Evolutionary conservation across 768 basidiomycete genomes (phyloP).

Genomic region (Termitomyces sp.): DNA sequence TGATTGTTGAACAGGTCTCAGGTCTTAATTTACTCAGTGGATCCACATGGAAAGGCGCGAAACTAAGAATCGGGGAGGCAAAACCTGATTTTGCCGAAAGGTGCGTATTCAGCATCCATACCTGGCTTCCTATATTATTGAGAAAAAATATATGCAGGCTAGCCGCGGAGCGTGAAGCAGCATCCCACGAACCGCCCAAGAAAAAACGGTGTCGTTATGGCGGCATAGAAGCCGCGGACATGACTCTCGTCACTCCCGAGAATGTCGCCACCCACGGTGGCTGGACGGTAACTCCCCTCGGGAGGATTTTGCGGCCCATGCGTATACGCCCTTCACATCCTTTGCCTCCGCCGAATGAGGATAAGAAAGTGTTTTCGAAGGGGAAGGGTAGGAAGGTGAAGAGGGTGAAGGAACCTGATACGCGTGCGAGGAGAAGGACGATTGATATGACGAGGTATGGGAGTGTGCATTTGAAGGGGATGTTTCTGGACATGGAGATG

Average conservation of each 20-base stretch:
- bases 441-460: conserved; percentile 78
- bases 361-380: conserved; percentile 16
- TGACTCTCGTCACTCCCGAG: conserved; percentile 61
- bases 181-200: conserved; percentile 32
- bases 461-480: conserved; percentile 66
- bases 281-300: conserved; percentile 71
- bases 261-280: conserved; percentile 51
- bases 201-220: conserved; percentile 45
- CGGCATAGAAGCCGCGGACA: conserved; percentile 51
- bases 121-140: neutral
- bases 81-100: conserved; percentile 68
- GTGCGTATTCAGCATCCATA: conserved; percentile 33
- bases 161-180: conserved; percentile 32
- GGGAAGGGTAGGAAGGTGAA: conserved; percentile 30
- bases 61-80: conserved; percentile 81
- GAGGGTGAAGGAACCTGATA: conserved; percentile 49
- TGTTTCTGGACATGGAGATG: conserved; percentile 54
- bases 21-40: conserved; percentile 78
- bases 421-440: conserved; percentile 56
- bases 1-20: conserved; percentile 50
- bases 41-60: conserved; percentile 86
- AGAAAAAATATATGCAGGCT: conserved; percentile 24
- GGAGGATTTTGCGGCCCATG: conserved; percentile 63
- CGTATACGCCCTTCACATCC: conserved; percentile 71
- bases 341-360: conserved; percentile 37